These are phyloP conservation scores for Xerocomus brunneocitrinus DNA, from an alignment of 768 basidiomycete genomes.

Conservation along the genomic window DNA sequence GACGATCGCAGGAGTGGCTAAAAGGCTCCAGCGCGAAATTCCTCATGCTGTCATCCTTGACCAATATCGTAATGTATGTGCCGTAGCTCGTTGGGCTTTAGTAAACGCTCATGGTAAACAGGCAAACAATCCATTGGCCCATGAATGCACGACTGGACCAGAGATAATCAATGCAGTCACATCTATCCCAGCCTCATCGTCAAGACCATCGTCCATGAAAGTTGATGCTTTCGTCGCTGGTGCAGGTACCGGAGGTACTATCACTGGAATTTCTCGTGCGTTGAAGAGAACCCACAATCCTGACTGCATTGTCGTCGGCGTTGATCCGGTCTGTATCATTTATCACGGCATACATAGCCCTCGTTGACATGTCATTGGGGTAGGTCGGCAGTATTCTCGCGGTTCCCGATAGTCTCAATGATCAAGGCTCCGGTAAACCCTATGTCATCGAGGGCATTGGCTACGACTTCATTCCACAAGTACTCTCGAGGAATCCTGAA, in stretches of 20 bases:
- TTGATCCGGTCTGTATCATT: constrained; percentile 72
- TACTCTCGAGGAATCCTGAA: constrained; percentile 58
- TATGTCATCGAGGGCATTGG: constrained; percentile 97
- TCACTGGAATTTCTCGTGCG: constrained; percentile 81
- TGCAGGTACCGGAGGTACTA: constrained; percentile 93
- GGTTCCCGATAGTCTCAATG: constrained; percentile 60
- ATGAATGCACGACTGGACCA: constrained; percentile 84
- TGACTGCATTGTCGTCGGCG: constrained; percentile 70
- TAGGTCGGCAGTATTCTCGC: constrained; percentile 90
- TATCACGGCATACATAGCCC: neutral
- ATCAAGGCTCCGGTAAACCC: constrained; percentile 35
- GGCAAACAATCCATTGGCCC: constrained; percentile 85
- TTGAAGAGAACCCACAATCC: constrained; percentile 77
- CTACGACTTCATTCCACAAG: constrained; percentile 88
- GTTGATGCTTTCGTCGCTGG: constrained; percentile 81
- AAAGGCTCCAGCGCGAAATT: constrained; percentile 69
- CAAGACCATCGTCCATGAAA: constrained; percentile 60
- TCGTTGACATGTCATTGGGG: constrained; percentile 7
- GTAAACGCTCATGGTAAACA: constrained; percentile 21
- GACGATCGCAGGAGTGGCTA: constrained; percentile 83
- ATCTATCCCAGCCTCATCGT: constrained; percentile 56
- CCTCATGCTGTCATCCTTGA: constrained; percentile 87
- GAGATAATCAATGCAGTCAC: constrained; percentile 83
- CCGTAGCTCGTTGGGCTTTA: neutral
- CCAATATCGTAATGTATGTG: constrained; percentile 76